Evolutionary conservation across 371 early-diverging fungal species (phyloP).

Genomic region (Lichtheimia corymbifera): DNA sequence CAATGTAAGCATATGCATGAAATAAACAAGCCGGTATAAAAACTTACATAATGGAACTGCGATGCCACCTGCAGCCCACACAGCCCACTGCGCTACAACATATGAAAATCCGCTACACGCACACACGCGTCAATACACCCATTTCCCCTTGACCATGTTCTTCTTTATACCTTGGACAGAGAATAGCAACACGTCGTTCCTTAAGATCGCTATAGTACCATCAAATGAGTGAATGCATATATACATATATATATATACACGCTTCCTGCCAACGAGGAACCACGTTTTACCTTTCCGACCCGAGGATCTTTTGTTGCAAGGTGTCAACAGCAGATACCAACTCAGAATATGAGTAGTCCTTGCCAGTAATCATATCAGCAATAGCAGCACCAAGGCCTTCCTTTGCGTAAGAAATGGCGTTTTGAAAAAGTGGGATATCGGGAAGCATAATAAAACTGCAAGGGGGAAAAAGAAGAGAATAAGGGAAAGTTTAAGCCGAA

Average conservation of each 20-base stretch:
- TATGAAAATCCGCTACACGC: conserved; percentile 61
- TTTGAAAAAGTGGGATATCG: conserved; percentile 35
- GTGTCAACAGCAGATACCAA: conserved; percentile 30
- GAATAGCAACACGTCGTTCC: conserved; percentile 69
- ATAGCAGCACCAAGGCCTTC: conserved; percentile 28
- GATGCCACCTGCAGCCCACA: conserved; percentile 79
- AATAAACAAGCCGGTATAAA: background rate
- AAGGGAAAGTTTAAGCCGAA: background rate
- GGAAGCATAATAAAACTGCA: conserved; percentile 22
- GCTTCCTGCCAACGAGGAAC: background rate
- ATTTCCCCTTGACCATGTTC: background rate
- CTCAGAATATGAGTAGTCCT: conserved; percentile 28
- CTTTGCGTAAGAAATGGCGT: conserved; percentile 27
- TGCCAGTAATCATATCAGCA: conserved; percentile 28
- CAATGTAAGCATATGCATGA: background rate
- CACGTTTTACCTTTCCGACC: background rate
- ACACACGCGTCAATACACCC: background rate
- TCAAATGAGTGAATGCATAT: background rate
- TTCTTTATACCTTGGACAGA: conserved; percentile 59
- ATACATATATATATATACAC: background rate
- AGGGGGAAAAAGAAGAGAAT: background rate
- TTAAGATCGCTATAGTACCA: conserved; percentile 38
- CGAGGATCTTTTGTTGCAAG: conserved; percentile 25
- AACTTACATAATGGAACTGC: conserved; percentile 74
- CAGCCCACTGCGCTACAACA: conserved; percentile 71